phyloP scores from a whole-genome alignment of 352 stramenopile genomes.

The Elongisporangium prolatum region DNA sequence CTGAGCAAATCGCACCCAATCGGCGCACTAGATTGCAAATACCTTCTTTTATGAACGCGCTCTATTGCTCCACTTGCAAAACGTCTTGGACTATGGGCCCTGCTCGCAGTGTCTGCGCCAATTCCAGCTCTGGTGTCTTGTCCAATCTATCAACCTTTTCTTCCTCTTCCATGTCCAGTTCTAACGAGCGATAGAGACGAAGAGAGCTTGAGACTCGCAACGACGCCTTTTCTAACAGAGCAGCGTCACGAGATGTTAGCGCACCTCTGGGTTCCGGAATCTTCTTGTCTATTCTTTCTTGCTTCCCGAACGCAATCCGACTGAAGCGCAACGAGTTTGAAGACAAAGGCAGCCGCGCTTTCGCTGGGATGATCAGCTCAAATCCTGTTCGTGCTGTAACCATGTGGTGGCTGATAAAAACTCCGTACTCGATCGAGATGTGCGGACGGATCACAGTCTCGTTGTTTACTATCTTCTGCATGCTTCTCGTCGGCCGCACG shows the following conservation, averaged over 20 bases:
- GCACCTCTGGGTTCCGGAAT: background rate
- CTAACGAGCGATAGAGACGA: background rate
- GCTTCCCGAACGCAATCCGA: background rate
- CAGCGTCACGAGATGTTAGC: background rate
- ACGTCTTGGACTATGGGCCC: background rate
- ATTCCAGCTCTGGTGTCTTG: background rate
- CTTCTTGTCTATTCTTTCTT: background rate
- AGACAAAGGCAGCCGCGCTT: background rate
- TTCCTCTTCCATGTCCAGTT: background rate
- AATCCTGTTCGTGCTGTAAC: constrained; percentile 10
- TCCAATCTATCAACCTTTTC: background rate
- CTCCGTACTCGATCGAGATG: constrained; percentile 14
- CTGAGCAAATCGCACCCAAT: too few species aligned
- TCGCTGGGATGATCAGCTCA: constrained; percentile 6
- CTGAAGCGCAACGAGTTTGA: background rate
- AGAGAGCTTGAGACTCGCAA: background rate
- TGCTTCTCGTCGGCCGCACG: constrained; percentile 17
- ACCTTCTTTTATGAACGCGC: background rate
- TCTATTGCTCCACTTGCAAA: background rate
- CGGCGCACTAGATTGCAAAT: too few species aligned
- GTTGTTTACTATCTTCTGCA: constrained; percentile 9
- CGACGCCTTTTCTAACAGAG: background rate
- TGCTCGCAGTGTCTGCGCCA: background rate
- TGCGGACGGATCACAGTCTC: constrained; percentile 8
- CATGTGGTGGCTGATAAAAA: constrained; percentile 10